These are phyloP conservation scores for Fomitopsis pinicola DNA, from an alignment of 1,284 basidiomycete genomes.

Conservation along the genomic window DNA sequence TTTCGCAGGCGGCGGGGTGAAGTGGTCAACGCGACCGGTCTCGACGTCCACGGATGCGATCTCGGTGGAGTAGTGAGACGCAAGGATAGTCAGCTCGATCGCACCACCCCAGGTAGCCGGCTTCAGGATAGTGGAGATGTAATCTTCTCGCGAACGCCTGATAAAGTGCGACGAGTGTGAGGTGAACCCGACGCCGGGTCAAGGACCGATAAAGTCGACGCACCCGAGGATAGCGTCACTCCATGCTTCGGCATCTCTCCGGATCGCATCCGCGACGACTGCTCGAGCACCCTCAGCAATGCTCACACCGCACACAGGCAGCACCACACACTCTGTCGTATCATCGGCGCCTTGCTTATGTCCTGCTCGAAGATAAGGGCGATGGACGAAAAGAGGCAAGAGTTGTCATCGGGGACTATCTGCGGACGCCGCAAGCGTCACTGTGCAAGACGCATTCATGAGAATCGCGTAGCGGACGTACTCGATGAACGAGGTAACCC, in stretches of 20 bases:
- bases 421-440: conserved; percentile 26
- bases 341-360: conserved; percentile 56
- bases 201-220: conserved; percentile 15
- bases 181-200: not conserved
- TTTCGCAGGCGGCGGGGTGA: conserved; percentile 49
- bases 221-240: conserved; percentile 84
- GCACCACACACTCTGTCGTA: conserved; percentile 57
- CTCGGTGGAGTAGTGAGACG: conserved; percentile 77
- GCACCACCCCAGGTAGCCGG: conserved; percentile 90
- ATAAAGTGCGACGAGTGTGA: not conserved
- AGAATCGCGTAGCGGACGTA: conserved; percentile 26
- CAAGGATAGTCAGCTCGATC: conserved; percentile 83
- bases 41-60: conserved; percentile 90
- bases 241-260: conserved; percentile 66
- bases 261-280: conserved; percentile 84
- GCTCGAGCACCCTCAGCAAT: conserved; percentile 6
- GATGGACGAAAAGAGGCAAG: conserved; percentile 86
- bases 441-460: not conserved
- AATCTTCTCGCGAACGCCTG: conserved; percentile 69
- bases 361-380: conserved; percentile 83
- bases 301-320: not conserved
- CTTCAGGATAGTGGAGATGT: conserved; percentile 77
- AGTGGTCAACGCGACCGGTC: conserved; percentile 85
- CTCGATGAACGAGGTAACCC: conserved; percentile 71
- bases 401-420: conserved; percentile 91